Base-by-base conservation (phyloP, 2,329 filamentous ascomycete genomes). In the Colletotrichum lini region DNA sequence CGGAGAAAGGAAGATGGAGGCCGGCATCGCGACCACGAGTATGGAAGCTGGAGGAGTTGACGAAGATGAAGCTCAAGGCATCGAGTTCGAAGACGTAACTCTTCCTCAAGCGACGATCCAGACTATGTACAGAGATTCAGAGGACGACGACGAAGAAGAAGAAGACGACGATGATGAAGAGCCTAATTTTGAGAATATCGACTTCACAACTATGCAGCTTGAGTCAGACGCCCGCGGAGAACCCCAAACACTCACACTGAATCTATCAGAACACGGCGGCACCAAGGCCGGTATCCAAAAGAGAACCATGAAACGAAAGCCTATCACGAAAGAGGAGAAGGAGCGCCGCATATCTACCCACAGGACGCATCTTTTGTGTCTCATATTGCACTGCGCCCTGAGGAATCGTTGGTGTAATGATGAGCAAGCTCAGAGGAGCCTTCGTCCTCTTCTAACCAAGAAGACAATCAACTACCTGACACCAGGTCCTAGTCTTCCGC, bases 331-430 rank as follows among this genome's bases (percentile, higher is more conserved):
- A 73, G 85, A 85, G 23, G 89, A 91, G 75, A 88, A 84, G 72
- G 81, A 82, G 53, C 82, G 79, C 16, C 90, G 95, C 23, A 79
- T 96, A 40, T 88, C 94, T 62, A 86, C 95, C n/a, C 96, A 99
- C 80, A 97, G 96, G 80, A 85, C 91, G 72, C 95, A 99, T 81
- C 74, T 98, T 0, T 83, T 98, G 16, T 97, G 94, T 78, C 86
- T 99, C 2, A 82, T 99, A 18, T 90, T 91, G 12, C 94, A 98
- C 80, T 88, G 92, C 18, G 88, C 93, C 74, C 85, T 90, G 68
- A 90, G 95, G 66, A 99, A 98, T 78, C 85, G 89, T 65, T 98
- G 96, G 94, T 98, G 95, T 82, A 97, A 97, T 77, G 92, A 96
- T 78, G 76, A 83, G 16, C 82, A 87, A 67, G 89, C 93, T 10